Base-by-base conservation (phyloP, 495 filamentous ascomycete species). In the Neurospora sp. region DNA sequence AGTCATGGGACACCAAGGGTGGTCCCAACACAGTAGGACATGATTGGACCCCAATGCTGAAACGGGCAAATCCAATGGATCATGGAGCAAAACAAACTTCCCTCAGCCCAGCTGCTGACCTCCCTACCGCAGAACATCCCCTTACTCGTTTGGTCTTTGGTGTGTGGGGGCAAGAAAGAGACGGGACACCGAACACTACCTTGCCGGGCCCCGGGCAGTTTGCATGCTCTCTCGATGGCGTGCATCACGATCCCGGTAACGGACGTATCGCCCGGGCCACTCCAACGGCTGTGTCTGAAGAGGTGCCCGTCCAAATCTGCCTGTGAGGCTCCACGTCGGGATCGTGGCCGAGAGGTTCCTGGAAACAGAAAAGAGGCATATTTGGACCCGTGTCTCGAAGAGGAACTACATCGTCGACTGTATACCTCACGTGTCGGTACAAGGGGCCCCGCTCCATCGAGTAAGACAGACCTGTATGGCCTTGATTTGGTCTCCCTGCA, bases 371-470 rank as follows among this genome's bases (percentile, higher is more conserved):
- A 31, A 59, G 31, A 48, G 69, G 70, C 48, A 46, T 72, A 37
- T 27, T 69, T 72, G 31, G 69, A 23, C 69, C 69, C 18, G 66
- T 70, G 46, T 71, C 44, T 73, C 35, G 59, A 73, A 41, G 70
- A 70, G 72, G 27, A 71, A 39, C 72, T 72, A 71, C 27, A 37
- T 48, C 37, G 11, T 62, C 40, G 74, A 18, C 42, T 71, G 54
- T 66, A 66, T 66, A 66, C 59, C 69, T 79, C 79, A 79, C 77
- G 77, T 81, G 78, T 75, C 71, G 72, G 74, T 72, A 75, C 75
- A 75, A 73, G 62, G 42, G 62, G 37, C 72, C 75, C 70, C 71
- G 42, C 59, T 44, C 44, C 31, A 35, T 74, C 23, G 70, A 75
- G 78, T 79, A 44, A 73, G 69, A 79, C 76, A 76, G 75, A 42